phyloP scores from a whole-genome alignment of 1,284 basidiomycete species.

The Apiotrichum domesticum region DNA sequence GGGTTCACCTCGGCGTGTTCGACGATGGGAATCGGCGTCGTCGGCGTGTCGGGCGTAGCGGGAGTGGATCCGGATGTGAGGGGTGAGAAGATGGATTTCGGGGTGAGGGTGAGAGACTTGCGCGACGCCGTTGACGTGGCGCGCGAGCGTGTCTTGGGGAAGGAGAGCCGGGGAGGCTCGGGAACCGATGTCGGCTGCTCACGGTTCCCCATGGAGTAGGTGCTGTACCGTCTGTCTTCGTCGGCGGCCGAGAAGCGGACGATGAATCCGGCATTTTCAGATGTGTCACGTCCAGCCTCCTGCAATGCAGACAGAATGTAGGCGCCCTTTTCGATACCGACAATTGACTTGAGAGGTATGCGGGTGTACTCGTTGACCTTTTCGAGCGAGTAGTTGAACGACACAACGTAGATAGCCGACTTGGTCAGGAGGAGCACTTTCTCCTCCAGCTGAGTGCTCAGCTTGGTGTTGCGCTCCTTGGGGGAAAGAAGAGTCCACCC shows the following conservation, averaged over 20 bases:
- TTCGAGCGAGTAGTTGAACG: constrained; percentile 83
- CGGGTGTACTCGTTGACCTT: constrained; percentile 85
- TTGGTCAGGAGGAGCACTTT: constrained; percentile 75
- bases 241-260: constrained; percentile 66
- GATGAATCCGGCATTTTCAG: constrained; percentile 78
- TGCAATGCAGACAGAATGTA: constrained; percentile 77
- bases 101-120: background rate
- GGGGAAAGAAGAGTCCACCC: constrained; percentile 93
- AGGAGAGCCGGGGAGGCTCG: background rate
- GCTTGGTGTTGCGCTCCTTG: constrained; percentile 61
- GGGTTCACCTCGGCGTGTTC: constrained; percentile 20
- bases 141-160: constrained; percentile 4
- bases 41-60: background rate
- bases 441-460: constrained; percentile 80
- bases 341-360: constrained; percentile 75
- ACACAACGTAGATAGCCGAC: constrained; percentile 62
- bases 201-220: constrained; percentile 72
- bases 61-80: background rate
- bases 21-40: constrained; percentile 9
- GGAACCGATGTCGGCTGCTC: constrained; percentile 3
- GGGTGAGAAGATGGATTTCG: background rate
- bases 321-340: constrained; percentile 73
- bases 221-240: constrained; percentile 63
- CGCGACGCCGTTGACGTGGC: background rate
- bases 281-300: constrained; percentile 75